Evolutionary conservation across 2,329 filamentous ascomycete species (phyloP), one percentile per base, ranked within the genome.

Genomic region (Plenodomus lindquistii): DNA sequence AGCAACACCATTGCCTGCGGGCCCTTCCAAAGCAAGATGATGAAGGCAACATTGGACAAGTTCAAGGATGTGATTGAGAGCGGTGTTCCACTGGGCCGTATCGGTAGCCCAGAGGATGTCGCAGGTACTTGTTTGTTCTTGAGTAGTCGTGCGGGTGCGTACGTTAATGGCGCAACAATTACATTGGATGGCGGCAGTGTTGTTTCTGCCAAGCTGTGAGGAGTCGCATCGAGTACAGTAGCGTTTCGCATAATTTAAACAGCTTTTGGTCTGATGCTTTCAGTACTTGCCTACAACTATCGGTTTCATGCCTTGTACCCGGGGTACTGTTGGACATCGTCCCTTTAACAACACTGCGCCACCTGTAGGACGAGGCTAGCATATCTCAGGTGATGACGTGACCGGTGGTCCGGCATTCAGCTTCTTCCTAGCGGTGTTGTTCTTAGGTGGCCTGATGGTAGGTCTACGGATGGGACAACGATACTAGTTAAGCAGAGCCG

Each of bases 121-220:
- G 87, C 86, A 0, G 87, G 87, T 0, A 80, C 86, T 10, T 89
- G 87, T 66, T 71, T 91, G 46, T 91, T 87, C 71, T 70, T 91
- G 65, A 78, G 80, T 34, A 87, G 85, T 60, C 76, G 81, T 45
- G 88, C 87, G 1, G 87, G 88, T 0, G 65, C 69, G 1, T 76
- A 64, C 58, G 71, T 75, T 0, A 76, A 74, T 53, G 73, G 73
- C 1, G 73, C 73, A 15, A 75, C 73, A n/a, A 72, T 76, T 60
- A 57, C 72, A 34, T 34, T 76, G 45, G 73, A 76, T 55, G 73
- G 73, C 0, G 73, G 73, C 5, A 69, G 63, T 36, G 55, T 75
- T 4, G 65, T 75, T 20, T 50, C 51, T 15, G 57, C 70, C 1
- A 75, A 74, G 64, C 44, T 76, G 45, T 76, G n/a, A n/a, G n/a